Percentiles rank a stretch among this genome's conserved stretches.
phyloP scores from a whole-genome alignment of 768 basidiomycete species.

The Pleurotus tuoliensis region DNA sequence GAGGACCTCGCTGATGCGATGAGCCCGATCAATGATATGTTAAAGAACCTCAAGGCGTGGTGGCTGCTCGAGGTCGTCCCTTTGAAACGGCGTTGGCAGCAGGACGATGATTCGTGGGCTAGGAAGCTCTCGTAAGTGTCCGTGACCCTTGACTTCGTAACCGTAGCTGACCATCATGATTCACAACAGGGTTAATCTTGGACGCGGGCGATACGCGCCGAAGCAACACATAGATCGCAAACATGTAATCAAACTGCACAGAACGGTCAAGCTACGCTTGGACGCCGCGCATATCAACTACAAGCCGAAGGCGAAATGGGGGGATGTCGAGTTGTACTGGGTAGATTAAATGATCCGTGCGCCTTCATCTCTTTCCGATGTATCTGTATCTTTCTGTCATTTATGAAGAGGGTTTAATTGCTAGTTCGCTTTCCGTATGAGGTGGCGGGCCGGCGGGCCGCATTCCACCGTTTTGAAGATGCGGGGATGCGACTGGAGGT shows the following conservation, averaged over 20 bases:
- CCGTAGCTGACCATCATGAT: neutral
- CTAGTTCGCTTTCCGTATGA: no score
- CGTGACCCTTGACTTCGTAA: neutral
- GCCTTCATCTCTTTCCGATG: no score
- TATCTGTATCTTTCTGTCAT: no score
- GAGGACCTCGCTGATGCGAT: slow-evolving; percentile 59
- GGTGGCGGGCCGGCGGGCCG: no score
- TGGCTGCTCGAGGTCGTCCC: slow-evolving; percentile 62
- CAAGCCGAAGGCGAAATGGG: slow-evolving; percentile 22
- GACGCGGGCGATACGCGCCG: neutral
- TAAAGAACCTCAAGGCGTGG: slow-evolving; percentile 45
- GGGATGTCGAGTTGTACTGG: slow-evolving; percentile 10
- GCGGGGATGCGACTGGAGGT: neutral
- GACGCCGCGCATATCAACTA: slow-evolving; percentile 20
- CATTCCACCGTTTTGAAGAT: neutral
- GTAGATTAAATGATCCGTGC: slow-evolving; percentile 18
- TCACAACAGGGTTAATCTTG: neutral
- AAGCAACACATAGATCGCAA: slow-evolving; percentile 1
- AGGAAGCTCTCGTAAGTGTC: slow-evolving; percentile 31
- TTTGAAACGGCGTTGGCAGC: slow-evolving; percentile 35
- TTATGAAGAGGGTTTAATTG: no score
- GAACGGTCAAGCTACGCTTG: slow-evolving; percentile 20
- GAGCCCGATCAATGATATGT: slow-evolving; percentile 52
- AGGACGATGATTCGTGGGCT: slow-evolving; percentile 36
- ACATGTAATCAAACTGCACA: slow-evolving; percentile 17